These are phyloP conservation scores for Paracorniculantispora psalliotae DNA, from an alignment of 2,329 filamentous ascomycete genomes.

Conservation along the genomic window DNA sequence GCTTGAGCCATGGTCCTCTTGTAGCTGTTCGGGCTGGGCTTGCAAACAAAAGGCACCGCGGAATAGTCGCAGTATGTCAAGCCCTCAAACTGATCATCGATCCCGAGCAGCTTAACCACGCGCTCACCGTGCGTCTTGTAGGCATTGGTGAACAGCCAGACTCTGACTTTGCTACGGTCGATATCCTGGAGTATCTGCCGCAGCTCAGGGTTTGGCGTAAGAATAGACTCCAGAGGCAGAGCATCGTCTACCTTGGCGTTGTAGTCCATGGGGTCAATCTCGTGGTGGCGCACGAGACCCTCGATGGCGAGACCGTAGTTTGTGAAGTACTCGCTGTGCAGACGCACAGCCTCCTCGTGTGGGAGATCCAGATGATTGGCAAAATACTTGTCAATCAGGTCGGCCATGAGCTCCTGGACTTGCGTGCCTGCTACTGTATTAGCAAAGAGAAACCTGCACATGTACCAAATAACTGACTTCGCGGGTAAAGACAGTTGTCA, in stretches of 20 bases:
- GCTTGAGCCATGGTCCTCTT: constrained; percentile 85
- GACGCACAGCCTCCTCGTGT: constrained; percentile 71
- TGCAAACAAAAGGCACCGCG: constrained; percentile 70
- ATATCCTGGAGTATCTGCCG: constrained; percentile 75
- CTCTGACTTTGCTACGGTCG: constrained; percentile 74
- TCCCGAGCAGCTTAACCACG: constrained; percentile 72
- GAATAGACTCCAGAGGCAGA: constrained; percentile 76
- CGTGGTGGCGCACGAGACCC: constrained; percentile 86
- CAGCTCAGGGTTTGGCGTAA: constrained; percentile 72
- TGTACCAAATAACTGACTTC: constrained; percentile 50
- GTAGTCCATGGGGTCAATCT: constrained; percentile 92
- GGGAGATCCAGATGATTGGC: constrained; percentile 66
- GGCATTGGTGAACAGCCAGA: constrained; percentile 96
- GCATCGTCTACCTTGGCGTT: constrained; percentile 94
- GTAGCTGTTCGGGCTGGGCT: constrained; percentile 79
- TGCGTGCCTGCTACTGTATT: constrained; percentile 52
- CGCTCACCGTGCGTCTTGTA: constrained; percentile 82
- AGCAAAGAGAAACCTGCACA: not conserved
- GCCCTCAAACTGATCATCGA: constrained; percentile 90
- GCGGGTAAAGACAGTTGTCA: constrained; percentile 94
- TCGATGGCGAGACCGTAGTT: constrained; percentile 97
- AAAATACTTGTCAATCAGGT: constrained; percentile 66
- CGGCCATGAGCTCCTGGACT: constrained; percentile 84
- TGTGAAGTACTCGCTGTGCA: constrained; percentile 90
- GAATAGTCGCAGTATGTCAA: constrained; percentile 93